These are phyloP conservation scores for Cutaneotrichosporon cyanovorans DNA, from an alignment of 1,284 basidiomycete genomes.

Conservation along the genomic window DNA sequence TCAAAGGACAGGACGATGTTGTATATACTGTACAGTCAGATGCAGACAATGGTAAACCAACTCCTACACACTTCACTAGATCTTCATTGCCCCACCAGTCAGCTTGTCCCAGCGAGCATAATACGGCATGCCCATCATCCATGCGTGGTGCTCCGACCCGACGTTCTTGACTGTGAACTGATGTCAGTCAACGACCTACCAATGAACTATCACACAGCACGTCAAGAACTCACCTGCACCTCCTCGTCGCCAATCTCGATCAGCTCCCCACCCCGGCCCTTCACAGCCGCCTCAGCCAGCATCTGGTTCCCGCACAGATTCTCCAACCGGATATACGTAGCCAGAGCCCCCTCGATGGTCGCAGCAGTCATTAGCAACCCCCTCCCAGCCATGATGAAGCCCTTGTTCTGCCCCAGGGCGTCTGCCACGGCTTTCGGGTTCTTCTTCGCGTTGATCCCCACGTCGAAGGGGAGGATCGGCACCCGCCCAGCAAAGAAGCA, in stretches of 20 bases:
- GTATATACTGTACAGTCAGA: too few species aligned
- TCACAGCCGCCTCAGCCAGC: slow-evolving; percentile 20
- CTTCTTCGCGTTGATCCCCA: slow-evolving; percentile 2
- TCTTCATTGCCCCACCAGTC: slow-evolving; percentile 6
- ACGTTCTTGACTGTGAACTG: slow-evolving; percentile 25
- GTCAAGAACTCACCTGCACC: slow-evolving; percentile 19
- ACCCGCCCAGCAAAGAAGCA: slow-evolving; percentile 22
- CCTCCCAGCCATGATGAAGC: slow-evolving; percentile 20
- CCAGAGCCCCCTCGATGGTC: slow-evolving; percentile 24
- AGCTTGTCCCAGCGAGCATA: slow-evolving; percentile 12
- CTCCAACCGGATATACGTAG: slow-evolving; percentile 23
- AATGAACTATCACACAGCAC: too few species aligned
- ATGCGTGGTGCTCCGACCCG: slow-evolving; percentile 25
- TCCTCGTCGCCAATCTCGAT: slow-evolving; percentile 23
- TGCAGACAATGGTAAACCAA: neutral
- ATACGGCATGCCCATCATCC: slow-evolving; percentile 28
- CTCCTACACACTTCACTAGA: neutral
- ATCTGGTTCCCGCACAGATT: slow-evolving; percentile 22
- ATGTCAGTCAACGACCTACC: too few species aligned
- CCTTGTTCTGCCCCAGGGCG: slow-evolving; percentile 12
- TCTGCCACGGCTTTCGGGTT: slow-evolving; percentile 10
- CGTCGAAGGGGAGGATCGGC: slow-evolving; percentile 16
- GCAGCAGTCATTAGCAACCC: slow-evolving; percentile 21
- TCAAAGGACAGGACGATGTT: too few species aligned
- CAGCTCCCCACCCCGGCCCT: slow-evolving; percentile 19